A percentile compares a stretch with the other conserved stretches of the same genome.
These are phyloP conservation scores for Petunia axillaris DNA, from an alignment of 257 asterid species.

Conservation along the genomic window DNA sequence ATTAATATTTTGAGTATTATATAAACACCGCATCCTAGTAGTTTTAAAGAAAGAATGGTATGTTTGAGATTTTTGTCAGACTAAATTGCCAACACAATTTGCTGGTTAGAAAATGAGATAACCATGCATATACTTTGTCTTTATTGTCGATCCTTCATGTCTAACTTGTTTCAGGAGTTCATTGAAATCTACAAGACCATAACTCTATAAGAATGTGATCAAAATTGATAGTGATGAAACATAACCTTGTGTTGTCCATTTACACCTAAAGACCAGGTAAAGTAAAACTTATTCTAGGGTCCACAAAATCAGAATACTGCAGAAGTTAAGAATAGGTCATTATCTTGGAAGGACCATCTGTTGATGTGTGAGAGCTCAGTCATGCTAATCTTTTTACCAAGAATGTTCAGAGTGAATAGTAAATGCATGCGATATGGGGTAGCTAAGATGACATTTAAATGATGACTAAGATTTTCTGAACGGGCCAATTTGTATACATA, in stretches of 20 bases:
- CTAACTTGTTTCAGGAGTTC: slow-evolving; percentile 5
- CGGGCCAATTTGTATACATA: too few relatives aligned
- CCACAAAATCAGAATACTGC: slow-evolving; percentile 27
- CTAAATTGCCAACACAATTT: not conserved
- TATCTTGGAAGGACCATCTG: slow-evolving; percentile 20
- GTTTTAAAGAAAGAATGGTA: too few relatives aligned
- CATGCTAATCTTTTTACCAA: slow-evolving; percentile 23
- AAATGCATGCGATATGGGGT: not conserved
- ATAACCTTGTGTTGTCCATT: slow-evolving; percentile 14
- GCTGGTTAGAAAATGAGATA: not conserved
- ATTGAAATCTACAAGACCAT: not conserved
- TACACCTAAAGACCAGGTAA: not conserved
- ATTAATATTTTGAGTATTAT: too few relatives aligned
- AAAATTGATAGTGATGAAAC: slow-evolving; percentile 13
- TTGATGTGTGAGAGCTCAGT: slow-evolving; percentile 22
- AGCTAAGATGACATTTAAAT: not conserved
- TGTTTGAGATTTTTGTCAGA: not conserved
- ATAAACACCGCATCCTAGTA: too few relatives aligned
- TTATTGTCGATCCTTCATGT: not conserved
- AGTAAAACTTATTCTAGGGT: slow-evolving; percentile 20
- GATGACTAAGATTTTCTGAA: too few relatives aligned
- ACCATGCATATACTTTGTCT: not conserved
- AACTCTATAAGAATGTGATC: not conserved
- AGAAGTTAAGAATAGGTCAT: not conserved
- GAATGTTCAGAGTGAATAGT: not conserved